phyloP scores from a whole-genome alignment of 2,329 filamentous ascomycete species.

The Colletotrichum gloeosporioides region DNA sequence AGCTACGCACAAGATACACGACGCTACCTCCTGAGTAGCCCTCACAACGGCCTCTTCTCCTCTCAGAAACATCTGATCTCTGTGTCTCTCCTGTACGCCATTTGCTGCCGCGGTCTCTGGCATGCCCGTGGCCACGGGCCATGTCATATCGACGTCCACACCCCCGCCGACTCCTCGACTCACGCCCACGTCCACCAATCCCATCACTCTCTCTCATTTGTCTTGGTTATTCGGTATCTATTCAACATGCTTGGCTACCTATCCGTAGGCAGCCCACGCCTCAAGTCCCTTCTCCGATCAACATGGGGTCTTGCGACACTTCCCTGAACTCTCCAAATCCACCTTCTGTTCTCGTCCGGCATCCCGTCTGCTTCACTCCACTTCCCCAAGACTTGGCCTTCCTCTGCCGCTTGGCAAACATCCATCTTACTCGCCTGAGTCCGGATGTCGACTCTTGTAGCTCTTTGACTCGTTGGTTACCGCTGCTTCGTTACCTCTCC shows the following conservation, averaged over 20 bases:
- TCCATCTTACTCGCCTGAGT: neutral
- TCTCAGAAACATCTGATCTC: neutral
- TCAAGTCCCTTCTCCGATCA: constrained; percentile 5
- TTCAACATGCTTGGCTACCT: neutral
- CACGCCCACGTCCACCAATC: neutral
- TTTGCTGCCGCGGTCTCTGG: neutral
- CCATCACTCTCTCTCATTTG: neutral
- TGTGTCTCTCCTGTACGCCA: neutral
- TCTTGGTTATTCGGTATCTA: neutral
- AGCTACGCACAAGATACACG: neutral
- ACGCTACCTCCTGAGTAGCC: neutral
- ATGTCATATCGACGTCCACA: neutral
- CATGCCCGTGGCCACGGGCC: neutral
- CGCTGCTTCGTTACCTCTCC: neutral
- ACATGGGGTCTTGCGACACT: neutral
- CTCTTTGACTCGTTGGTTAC: neutral
- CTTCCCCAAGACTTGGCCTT: constrained; percentile 18
- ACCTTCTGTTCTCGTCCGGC: constrained; percentile 21
- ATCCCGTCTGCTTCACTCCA: constrained; percentile 17
- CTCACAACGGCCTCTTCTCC: neutral
- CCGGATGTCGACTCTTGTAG: neutral
- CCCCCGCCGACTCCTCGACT: neutral
- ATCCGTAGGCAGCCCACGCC: neutral
- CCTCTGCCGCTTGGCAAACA: constrained; percentile 13
- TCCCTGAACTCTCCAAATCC: neutral